Conservation (phyloP, 805 yeast species). For the Candida boleticola region DNA sequence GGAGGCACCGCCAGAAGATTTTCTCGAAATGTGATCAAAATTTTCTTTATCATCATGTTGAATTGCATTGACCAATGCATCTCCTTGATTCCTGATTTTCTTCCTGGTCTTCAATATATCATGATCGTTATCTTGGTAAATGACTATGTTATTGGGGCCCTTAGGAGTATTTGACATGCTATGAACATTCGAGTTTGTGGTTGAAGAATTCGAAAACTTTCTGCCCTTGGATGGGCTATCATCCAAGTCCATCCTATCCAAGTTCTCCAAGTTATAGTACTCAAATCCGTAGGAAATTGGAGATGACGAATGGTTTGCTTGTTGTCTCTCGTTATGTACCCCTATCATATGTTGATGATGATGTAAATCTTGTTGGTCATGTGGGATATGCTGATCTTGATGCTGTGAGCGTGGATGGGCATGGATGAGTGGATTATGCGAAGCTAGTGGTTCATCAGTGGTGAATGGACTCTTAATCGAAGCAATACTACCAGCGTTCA, state of each 20-base stretch:
- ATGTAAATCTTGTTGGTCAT: not conserved
- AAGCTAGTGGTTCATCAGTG: slow-evolving; percentile 7
- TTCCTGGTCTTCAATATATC: slow-evolving; percentile 4
- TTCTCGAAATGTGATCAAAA: slow-evolving; percentile 3
- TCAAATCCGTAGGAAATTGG: slow-evolving; percentile 16
- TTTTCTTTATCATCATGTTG: slow-evolving; percentile 37
- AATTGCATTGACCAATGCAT: not conserved
- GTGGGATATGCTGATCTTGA: not conserved
- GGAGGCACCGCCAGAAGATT: slow-evolving; percentile 14
- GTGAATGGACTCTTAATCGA: slow-evolving; percentile 7
- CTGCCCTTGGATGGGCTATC: slow-evolving; percentile 31
- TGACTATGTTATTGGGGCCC: slow-evolving; percentile 14
- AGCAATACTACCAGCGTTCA: slow-evolving; percentile 10
- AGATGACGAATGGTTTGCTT: slow-evolving; percentile 5
- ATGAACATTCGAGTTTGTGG: slow-evolving; percentile 9
- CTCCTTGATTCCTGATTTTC: slow-evolving; percentile 4
- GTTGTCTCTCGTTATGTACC: not conserved
- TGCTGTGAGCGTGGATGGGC: slow-evolving; percentile 8
- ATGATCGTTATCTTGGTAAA: slow-evolving; percentile 17
- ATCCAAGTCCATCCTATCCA: slow-evolving; percentile 20
- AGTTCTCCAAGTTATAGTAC: slow-evolving; percentile 26
- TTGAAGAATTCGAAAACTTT: slow-evolving; percentile 20
- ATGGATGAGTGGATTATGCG: slow-evolving; percentile 8
- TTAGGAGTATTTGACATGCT: not conserved
- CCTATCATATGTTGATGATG: no score